Evolutionary conservation across 2,329 filamentous ascomycete species (phyloP).

Genomic region (Pleomassaria siparia): DNA sequence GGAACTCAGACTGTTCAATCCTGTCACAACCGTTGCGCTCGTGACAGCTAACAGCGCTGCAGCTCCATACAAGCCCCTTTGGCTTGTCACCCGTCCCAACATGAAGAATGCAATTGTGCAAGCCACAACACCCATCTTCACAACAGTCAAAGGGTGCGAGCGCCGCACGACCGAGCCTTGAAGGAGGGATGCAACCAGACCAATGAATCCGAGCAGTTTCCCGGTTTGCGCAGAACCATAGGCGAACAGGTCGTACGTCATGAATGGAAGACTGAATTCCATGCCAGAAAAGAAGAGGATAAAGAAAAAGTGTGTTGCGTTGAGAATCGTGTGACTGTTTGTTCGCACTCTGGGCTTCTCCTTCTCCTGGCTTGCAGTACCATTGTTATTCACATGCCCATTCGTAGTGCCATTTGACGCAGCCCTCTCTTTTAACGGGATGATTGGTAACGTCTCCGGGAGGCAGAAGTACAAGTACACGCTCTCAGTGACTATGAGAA

Average conservation of each 20-base stretch:
- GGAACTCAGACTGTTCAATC: constrained; percentile 86
- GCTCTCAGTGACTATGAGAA: constrained; percentile 83
- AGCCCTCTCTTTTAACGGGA: constrained; percentile 19
- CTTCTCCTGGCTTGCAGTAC: constrained; percentile 4
- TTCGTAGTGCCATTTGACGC: constrained; percentile 8
- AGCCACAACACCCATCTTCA: constrained; percentile 75
- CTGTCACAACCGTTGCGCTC: constrained; percentile 91
- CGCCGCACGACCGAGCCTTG: constrained; percentile 90
- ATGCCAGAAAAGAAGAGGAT: constrained; percentile 97
- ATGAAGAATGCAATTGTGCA: constrained; percentile 80
- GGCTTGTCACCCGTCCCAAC: constrained; percentile 68
- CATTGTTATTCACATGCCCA: constrained; percentile 25
- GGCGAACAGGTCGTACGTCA: constrained; percentile 91
- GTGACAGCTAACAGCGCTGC: constrained; percentile 85
- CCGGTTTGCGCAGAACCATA: constrained; percentile 81
- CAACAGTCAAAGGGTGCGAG: constrained; percentile 75
- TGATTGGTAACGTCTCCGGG: constrained; percentile 77
- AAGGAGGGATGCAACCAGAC: constrained; percentile 85
- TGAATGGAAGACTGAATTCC: constrained; percentile 96
- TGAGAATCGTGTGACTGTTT: constrained; percentile 82
- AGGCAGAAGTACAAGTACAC: constrained; percentile 80
- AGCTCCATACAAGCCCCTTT: constrained; percentile 74
- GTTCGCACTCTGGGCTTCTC: constrained; percentile 54
- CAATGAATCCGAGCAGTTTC: constrained; percentile 84
- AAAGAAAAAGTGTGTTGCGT: constrained; percentile 84